Evolutionary conservation across 1,139 yeast species (phyloP).

Genomic region (Taphrina confusa): DNA sequence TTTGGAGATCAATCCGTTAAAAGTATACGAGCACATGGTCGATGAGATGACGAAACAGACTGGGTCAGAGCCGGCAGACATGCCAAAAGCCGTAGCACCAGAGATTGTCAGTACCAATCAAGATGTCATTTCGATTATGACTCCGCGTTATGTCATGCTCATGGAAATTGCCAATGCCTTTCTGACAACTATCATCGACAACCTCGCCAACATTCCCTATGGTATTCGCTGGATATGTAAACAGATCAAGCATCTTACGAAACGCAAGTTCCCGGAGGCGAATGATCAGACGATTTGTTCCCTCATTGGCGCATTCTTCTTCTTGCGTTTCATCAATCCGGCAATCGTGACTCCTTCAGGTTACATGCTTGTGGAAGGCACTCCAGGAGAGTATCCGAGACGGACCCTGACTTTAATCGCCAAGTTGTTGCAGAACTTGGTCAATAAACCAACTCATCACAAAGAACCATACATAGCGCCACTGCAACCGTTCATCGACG

Average conservation of each 20-base stretch:
- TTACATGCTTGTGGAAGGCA: constrained; percentile 51
- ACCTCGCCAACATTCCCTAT: constrained; percentile 63
- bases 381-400: constrained; percentile 55
- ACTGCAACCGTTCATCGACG: constrained; percentile 45
- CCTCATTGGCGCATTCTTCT: constrained; percentile 75
- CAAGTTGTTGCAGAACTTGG: constrained; percentile 81
- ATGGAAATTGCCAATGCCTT: constrained; percentile 60
- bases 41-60: constrained; percentile 24
- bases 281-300: constrained; percentile 56
- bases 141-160: constrained; percentile 50
- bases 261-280: constrained; percentile 66
- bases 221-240: constrained; percentile 76
- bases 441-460: constrained; percentile 57
- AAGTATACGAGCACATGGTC: constrained; percentile 46
- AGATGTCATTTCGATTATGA: constrained; percentile 44
- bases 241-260: constrained; percentile 66
- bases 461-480: constrained; percentile 49
- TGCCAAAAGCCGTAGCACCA: constrained; percentile 42
- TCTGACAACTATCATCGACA: constrained; percentile 61
- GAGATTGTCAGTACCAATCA: constrained; percentile 47
- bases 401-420: constrained; percentile 80
- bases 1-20: constrained; percentile 48
- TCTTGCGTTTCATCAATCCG: constrained; percentile 83
- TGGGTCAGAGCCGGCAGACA: constrained; percentile 30
- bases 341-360: constrained; percentile 89